A percentile compares a stretch with the other conserved stretches of the same genome.
These are phyloP conservation scores for Fusarium fujikuroi DNA, from an alignment of 2,329 filamentous ascomycete species.

Conservation along the genomic window DNA sequence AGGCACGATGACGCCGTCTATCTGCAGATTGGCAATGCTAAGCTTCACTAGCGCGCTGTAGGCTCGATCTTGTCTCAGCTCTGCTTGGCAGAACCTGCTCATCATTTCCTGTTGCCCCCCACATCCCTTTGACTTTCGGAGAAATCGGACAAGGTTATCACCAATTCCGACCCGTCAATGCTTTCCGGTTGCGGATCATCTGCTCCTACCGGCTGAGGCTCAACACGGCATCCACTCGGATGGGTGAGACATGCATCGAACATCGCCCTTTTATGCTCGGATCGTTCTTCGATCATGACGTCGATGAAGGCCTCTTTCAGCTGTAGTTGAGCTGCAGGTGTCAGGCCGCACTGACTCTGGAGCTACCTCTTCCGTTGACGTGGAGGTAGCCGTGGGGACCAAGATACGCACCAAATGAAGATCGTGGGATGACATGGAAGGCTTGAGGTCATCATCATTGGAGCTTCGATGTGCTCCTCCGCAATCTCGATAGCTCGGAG, in stretches of 20 bases:
- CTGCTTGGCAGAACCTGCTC: not conserved
- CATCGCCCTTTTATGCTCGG: not conserved
- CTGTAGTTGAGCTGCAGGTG: slow-evolving; percentile 5
- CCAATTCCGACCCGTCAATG: not conserved
- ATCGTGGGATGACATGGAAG: slow-evolving; percentile 38
- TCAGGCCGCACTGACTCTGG: not conserved
- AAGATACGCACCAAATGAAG: slow-evolving; percentile 22
- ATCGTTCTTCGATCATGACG: slow-evolving; percentile 10
- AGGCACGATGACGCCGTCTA: slow-evolving; percentile 26
- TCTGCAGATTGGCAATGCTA: not conserved
- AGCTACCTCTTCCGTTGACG: slow-evolving; percentile 1
- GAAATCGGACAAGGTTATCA: slow-evolving; percentile 16
- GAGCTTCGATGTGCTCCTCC: not conserved
- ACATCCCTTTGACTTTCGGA: slow-evolving; percentile 3
- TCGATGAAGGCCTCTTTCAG: slow-evolving; percentile 18
- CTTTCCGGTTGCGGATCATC: slow-evolving; percentile 16
- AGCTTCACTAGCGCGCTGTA: not conserved
- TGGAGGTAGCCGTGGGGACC: slow-evolving; percentile 4
- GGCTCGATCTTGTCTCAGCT: slow-evolving; percentile 15
- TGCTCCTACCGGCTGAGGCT: slow-evolving; percentile 1
- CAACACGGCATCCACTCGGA: slow-evolving; percentile 13
- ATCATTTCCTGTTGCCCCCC: slow-evolving; percentile 21
- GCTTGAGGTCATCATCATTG: slow-evolving; percentile 25
- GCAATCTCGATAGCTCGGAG: not conserved
- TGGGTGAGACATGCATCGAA: slow-evolving; percentile 14